Evolutionary conservation across 352 stramenopile species (phyloP), one percentile per base, ranked within the genome.

Genomic region (Saprolegnia diclina): DNA sequence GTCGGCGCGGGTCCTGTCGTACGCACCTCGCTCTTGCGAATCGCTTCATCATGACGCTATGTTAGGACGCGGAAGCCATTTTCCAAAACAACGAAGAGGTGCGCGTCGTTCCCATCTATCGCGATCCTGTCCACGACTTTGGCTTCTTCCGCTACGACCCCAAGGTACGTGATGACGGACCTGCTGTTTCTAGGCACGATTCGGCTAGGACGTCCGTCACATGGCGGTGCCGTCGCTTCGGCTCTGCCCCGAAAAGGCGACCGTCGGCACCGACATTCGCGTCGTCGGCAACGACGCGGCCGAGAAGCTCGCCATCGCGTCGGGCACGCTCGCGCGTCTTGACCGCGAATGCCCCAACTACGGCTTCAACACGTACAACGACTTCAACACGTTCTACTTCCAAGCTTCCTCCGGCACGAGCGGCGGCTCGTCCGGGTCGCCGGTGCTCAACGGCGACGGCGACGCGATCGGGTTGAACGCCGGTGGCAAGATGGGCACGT

Each of bases 61-160:
- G 62, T 5, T 32, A 95, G 77, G 83, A 94, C 61, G 88, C 89
- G 0, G 90, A 98, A 59, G 90, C 89, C 0, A 83, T 97, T 22
- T 97, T 98, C 70, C 84, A 95, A 72, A 98, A 97, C 76, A 97
- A 97, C 71, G 92, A 98, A 71, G 91, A 98, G 78, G 86, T 97
- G 19, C 79, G 87, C n/a, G 81, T 97, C 45, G 84, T 90, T 52
- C 87, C 90, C 5, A 93, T 98, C 71, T 98, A 97, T 65, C 79
- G 88, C 13, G 92, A 98, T 68, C 92, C 92, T 0, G 85, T 98
- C 18, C 92, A 98, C 72, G 92, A 98, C 75, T 98, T 97, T 80
- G 91, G 88, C 22, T 96, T 97, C 29, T 94, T 94, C 74, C 81
- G 92, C 64, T 98, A 96, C 67, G 82, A 96, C 42, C 89, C 89